These are phyloP conservation scores for Aristolochia fimbriata DNA, from an alignment of 164 flowering plant genomes.

Conservation along the genomic window DNA sequence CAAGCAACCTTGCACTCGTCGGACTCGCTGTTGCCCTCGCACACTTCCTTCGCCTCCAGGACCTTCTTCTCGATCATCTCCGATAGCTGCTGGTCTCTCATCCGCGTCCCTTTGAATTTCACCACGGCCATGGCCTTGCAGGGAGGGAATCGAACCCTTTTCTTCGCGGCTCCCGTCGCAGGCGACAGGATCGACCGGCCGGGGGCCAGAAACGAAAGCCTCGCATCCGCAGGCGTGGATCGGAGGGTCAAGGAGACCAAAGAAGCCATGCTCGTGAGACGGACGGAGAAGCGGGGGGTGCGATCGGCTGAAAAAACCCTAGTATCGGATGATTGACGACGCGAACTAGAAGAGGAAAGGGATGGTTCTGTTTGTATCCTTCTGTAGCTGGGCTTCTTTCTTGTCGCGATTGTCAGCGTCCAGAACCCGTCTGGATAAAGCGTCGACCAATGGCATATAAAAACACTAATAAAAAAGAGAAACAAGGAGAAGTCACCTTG, in stretches of 20 bases:
- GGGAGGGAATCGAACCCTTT: neutral
- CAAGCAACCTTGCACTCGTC: conserved; percentile 78
- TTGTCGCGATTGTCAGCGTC: no score
- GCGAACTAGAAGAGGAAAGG: neutral
- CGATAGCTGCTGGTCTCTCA: conserved; percentile 53
- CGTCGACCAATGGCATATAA: no score
- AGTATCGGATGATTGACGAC: neutral
- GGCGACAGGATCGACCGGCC: neutral
- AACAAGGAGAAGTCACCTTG: no score
- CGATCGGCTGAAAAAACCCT: conserved; percentile 1
- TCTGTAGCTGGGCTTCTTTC: no score
- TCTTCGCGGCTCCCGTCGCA: neutral
- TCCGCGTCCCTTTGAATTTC: conserved; percentile 63
- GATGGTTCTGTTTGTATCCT: no score
- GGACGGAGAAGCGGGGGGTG: neutral
- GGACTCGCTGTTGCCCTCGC: conserved; percentile 40
- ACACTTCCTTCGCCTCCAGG: conserved; percentile 53
- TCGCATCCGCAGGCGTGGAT: neutral
- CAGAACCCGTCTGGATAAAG: no score
- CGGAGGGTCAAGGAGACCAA: neutral
- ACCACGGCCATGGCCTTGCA: conserved; percentile 25
- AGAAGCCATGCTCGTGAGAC: conserved; percentile 7
- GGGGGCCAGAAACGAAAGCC: neutral
- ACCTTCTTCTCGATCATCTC: conserved; percentile 82
- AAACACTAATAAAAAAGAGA: no score